phyloP scores from a whole-genome alignment of 768 basidiomycete genomes.

The Filobasidium floriforme region DNA sequence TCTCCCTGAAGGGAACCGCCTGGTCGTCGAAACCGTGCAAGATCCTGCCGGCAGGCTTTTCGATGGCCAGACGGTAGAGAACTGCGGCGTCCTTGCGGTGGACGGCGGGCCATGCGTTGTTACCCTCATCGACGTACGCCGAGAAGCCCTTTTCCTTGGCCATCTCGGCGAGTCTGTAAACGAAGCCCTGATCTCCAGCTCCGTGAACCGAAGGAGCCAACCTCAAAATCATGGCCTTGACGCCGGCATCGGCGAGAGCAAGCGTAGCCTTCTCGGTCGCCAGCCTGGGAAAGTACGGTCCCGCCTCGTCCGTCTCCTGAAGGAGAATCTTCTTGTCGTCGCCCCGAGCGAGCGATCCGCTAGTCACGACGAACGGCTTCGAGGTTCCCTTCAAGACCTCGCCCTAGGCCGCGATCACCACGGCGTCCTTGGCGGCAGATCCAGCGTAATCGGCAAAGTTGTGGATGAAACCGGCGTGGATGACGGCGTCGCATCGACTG shows the following conservation, averaged over 20 bases:
- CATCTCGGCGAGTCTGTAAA: conserved; percentile 15
- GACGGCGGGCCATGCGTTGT: conserved; percentile 26
- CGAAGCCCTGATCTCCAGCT: conserved; percentile 22
- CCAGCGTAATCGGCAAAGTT: conserved; percentile 21
- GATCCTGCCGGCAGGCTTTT: conserved; percentile 13
- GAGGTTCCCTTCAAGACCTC: conserved; percentile 20
- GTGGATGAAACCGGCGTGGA: conserved; percentile 34
- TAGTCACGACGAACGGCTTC: conserved; percentile 30
- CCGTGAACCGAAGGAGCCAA: conserved; percentile 25
- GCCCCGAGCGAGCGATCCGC: conserved; percentile 10
- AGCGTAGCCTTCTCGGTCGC: conserved; percentile 16
- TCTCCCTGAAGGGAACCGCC: conserved; percentile 15
- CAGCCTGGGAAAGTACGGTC: not conserved
- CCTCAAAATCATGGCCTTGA: conserved; percentile 22
- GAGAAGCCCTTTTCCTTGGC: conserved; percentile 21
- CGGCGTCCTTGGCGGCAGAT: conserved; percentile 20
- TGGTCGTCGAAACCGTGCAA: conserved; percentile 25
- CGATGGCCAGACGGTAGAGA: conserved; percentile 30
- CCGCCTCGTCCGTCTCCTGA: not conserved
- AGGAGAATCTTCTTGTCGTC: not conserved
- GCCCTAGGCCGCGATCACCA: conserved; percentile 28
- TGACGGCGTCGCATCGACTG: conserved; percentile 28
- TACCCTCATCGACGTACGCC: conserved; percentile 25
- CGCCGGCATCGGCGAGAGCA: conserved; percentile 19
- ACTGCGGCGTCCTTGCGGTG: conserved; percentile 31